Percentiles rank a stretch among this genome's conserved stretches.
Evolutionary conservation across 805 yeast species (phyloP).

Genomic region (Candida chilensis): DNA sequence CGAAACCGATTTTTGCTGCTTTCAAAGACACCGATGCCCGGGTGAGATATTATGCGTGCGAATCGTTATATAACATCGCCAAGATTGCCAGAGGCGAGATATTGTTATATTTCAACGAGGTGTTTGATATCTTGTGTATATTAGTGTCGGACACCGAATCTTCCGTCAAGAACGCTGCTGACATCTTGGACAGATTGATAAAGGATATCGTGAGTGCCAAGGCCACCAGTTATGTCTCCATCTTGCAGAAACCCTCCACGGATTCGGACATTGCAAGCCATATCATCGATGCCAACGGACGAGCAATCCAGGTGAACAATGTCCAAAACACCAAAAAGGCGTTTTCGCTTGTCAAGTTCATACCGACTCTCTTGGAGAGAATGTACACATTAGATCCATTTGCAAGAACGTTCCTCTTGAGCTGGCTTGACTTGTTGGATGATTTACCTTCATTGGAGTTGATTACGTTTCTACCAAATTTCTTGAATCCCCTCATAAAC

Average conservation of each 20-base stretch:
- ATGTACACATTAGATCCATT: conserved; percentile 90
- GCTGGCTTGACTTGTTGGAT: conserved; percentile 90
- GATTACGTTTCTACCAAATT: conserved; percentile 80
- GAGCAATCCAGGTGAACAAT: conserved; percentile 50
- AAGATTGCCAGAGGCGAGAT: conserved; percentile 96
- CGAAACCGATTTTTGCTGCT: conserved; percentile 90
- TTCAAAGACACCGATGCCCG: conserved; percentile 97
- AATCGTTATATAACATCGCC: conserved; percentile 89
- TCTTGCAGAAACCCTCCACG: conserved; percentile 40
- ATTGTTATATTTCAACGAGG: conserved; percentile 83
- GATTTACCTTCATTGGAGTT: conserved; percentile 89
- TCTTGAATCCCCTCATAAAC: conserved; percentile 73
- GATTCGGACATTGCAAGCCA: conserved; percentile 20
- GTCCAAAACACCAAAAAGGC: conserved; percentile 56
- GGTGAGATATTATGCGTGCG: conserved; percentile 95
- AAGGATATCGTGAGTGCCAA: conserved; percentile 94
- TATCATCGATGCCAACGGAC: conserved; percentile 46
- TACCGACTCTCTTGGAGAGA: conserved; percentile 85
- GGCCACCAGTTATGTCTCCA: conserved; percentile 78
- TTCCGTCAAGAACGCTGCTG: conserved; percentile 93
- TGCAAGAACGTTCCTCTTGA: conserved; percentile 83
- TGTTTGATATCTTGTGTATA: conserved; percentile 86
- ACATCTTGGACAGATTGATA: conserved; percentile 77
- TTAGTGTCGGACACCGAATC: conserved; percentile 86
- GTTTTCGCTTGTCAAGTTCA: conserved; percentile 77